Evolutionary conservation across 805 yeast genomes (phyloP).

Genomic region (Candida boidinii): DNA sequence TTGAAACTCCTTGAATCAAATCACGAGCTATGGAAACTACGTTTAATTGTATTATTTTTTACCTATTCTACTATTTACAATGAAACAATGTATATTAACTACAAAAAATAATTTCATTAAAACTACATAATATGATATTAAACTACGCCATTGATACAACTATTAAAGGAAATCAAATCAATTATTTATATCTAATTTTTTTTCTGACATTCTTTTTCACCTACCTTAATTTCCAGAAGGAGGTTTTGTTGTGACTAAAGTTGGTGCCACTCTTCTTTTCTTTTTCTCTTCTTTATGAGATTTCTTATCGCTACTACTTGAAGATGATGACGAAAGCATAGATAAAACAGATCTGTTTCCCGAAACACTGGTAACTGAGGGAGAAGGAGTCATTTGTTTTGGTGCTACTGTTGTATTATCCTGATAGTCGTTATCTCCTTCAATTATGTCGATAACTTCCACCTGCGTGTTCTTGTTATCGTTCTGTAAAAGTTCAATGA

Average conservation of each 20-base stretch:
- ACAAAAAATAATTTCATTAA: too few species aligned
- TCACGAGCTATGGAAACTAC: too few species aligned
- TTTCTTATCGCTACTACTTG: neutral
- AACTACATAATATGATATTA: too few species aligned
- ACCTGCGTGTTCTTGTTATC: neutral
- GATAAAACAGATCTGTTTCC: slow-evolving; percentile 1
- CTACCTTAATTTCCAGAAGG: too few species aligned
- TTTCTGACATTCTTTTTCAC: too few species aligned
- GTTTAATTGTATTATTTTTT: too few species aligned
- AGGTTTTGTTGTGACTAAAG: slow-evolving; percentile 15
- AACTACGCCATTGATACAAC: too few species aligned
- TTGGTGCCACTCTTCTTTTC: slow-evolving; percentile 30
- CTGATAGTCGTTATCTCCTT: neutral
- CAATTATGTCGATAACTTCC: slow-evolving; percentile 1
- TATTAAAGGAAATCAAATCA: too few species aligned
- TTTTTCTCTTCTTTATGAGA: slow-evolving; percentile 12
- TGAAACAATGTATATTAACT: too few species aligned
- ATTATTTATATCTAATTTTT: too few species aligned
- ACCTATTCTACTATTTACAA: too few species aligned
- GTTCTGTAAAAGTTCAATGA: neutral
- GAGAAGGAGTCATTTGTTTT: neutral
- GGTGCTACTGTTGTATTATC: neutral
- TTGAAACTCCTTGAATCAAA: too few species aligned
- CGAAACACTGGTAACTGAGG: neutral
- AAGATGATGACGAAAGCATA: neutral